phyloP scores from a whole-genome alignment of 2,329 filamentous ascomycete genomes.

The Lachnellula cervina region DNA sequence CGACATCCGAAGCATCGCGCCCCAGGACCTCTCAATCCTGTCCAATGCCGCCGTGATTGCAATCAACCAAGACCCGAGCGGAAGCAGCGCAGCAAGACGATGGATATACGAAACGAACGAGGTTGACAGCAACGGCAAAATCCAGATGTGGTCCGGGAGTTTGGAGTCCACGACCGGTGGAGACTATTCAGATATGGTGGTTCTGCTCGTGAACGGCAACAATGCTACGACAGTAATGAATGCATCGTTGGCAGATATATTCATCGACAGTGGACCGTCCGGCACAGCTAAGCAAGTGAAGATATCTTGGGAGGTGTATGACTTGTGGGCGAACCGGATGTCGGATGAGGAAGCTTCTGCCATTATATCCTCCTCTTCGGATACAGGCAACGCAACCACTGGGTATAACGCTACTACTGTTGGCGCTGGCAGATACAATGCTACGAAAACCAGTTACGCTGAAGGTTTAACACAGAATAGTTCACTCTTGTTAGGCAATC shows the following conservation, averaged over 20 bases:
- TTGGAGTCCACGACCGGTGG: conserved; percentile 39
- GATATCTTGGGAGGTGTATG: conserved; percentile 47
- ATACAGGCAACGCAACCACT: conserved; percentile 29
- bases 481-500: conserved; percentile 43
- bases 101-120: conserved; percentile 41
- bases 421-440: conserved; percentile 40
- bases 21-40: conserved; percentile 35
- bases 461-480: conserved; percentile 40
- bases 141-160: conserved; percentile 45
- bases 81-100: conserved; percentile 37
- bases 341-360: conserved; percentile 38
- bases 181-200: conserved; percentile 40
- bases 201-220: conserved; percentile 46
- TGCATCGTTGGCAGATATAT: conserved; percentile 48
- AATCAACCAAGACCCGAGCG: conserved; percentile 37
- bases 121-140: conserved; percentile 38
- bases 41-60: conserved; percentile 40
- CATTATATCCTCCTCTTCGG: conserved; percentile 39
- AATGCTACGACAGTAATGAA: conserved; percentile 41
- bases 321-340: conserved; percentile 54
- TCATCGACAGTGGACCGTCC: conserved; percentile 41
- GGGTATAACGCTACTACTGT: conserved; percentile 30
- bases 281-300: conserved; percentile 39
- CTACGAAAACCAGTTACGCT: conserved; percentile 43
- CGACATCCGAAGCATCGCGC: conserved; percentile 28